Evolutionary conservation across 257 asterid genomes (phyloP).

Genomic region (Misopates orontium): DNA sequence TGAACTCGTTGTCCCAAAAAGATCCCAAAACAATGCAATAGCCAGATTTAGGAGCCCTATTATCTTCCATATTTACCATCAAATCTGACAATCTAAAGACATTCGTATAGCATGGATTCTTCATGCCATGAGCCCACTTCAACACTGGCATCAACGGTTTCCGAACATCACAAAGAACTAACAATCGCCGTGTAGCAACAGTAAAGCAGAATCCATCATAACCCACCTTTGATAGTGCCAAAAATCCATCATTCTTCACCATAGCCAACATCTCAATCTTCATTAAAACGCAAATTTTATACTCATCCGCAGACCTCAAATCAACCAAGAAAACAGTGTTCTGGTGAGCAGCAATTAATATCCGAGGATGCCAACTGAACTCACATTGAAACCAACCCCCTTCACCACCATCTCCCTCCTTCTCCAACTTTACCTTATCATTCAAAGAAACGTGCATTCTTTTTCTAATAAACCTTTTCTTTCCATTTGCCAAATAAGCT

Average conservation of each 20-base stretch:
- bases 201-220: constrained; percentile 52
- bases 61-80: constrained; percentile 46
- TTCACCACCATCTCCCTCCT: constrained; percentile 28
- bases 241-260: constrained; percentile 51
- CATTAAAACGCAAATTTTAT: constrained; percentile 47
- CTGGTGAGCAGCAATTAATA: constrained; percentile 54
- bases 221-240: constrained; percentile 53
- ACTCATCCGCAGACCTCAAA: constrained; percentile 39
- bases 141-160: constrained; percentile 55
- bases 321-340: constrained; percentile 65
- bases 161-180: constrained; percentile 73
- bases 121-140: constrained; percentile 63
- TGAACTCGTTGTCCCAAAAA: constrained; percentile 69
- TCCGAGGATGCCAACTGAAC: constrained; percentile 77
- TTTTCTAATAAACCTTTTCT: constrained; percentile 27
- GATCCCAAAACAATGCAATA: constrained; percentile 79
- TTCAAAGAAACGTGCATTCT: constrained; percentile 43
- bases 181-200: constrained; percentile 45
- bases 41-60: constrained; percentile 71
- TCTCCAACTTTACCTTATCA: constrained; percentile 30
- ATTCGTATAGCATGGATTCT: constrained; percentile 51
- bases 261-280: constrained; percentile 51
- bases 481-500: constrained; percentile 19
- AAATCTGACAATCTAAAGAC: constrained; percentile 58
- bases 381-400: constrained; percentile 62